Evolutionary conservation across 1,284 basidiomycete genomes (phyloP), one percentile per base, ranked within the genome.

Genomic region (Malassezia sp.): DNA sequence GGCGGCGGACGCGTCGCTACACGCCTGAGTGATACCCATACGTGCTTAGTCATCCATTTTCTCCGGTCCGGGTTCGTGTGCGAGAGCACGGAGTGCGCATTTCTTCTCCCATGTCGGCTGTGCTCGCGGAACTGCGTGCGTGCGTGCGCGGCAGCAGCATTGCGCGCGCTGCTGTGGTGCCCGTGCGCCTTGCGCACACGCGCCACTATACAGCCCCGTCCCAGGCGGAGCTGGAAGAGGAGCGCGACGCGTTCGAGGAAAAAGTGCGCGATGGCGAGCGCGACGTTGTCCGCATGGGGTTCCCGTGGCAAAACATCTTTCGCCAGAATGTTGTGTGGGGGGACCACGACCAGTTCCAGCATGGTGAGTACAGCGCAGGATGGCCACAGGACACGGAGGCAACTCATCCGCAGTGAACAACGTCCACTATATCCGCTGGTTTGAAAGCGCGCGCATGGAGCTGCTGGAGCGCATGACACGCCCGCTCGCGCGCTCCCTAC

Each of bases 341-440:
- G 14, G 57, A 61, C 30, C 49, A 57, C 22, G 59, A 61, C 30
- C 58, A 61, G 45, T 65, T 60, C 37, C 54, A 52, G 14, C 62
- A 65, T 26, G 52, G 48, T 50, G 21, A 11, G 38, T 41, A n/a
- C n/a, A n/a, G n/a, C n/a, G n/a, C n/a, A n/a, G n/a, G n/a, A n/a
- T n/a, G n/a, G n/a, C n/a, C n/a, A n/a, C n/a, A n/a, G n/a, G n/a
- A n/a, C n/a, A n/a, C n/a, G 3, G 20, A 22, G 6, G 22, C 12
- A 9, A 26, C 38, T 47, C 18, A 33, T 15, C n/a, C 24, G 18
- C 21, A 45, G 59, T 63, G 15, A 66, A 66, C 52, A 66, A 66
- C 22, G 61, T 60, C 8, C 56, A 61, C 43, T 66, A 60, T 24
- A 51, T 66, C 2, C 48, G 59, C 4, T 66, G 61, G 61, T 56